These are phyloP conservation scores for Penicillium sp. DNA, from an alignment of 2,329 filamentous ascomycete genomes.

Conservation along the genomic window DNA sequence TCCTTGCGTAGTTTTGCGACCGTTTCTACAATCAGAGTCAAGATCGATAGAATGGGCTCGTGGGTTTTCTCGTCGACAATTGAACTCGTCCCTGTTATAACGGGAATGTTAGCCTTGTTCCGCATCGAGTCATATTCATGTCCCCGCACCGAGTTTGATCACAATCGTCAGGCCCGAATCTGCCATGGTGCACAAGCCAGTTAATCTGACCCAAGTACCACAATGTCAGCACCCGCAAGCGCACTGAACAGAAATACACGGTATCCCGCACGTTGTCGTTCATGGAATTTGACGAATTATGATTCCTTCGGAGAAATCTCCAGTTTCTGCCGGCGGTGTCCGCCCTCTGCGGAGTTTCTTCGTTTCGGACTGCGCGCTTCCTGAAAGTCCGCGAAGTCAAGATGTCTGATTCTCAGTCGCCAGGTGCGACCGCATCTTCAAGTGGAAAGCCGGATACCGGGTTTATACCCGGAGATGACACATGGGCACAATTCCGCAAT, in stretches of 20 bases:
- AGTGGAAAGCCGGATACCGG: slow-evolving; percentile 31
- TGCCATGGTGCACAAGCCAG: slow-evolving; percentile 19
- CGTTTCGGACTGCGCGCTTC: slow-evolving; percentile 6
- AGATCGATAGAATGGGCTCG: slow-evolving; percentile 83
- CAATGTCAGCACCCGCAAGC: not conserved
- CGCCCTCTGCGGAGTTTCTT: slow-evolving; percentile 31
- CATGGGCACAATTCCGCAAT: slow-evolving; percentile 64
- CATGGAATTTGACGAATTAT: slow-evolving; percentile 7
- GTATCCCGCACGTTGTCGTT: slow-evolving; percentile 4
- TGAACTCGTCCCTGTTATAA: slow-evolving; percentile 78
- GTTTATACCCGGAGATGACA: slow-evolving; percentile 40
- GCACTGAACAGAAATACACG: not conserved
- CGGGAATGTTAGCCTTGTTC: slow-evolving; percentile 15
- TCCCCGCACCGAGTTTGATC: slow-evolving; percentile 39
- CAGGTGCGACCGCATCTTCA: slow-evolving; percentile 19
- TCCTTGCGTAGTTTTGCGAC: slow-evolving; percentile 80
- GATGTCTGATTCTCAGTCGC: slow-evolving; percentile 32
- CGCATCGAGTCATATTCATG: slow-evolving; percentile 14
- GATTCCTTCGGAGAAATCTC: slow-evolving; percentile 11
- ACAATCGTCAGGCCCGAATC: slow-evolving; percentile 34
- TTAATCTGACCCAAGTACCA: not conserved
- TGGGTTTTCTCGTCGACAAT: slow-evolving; percentile 96
- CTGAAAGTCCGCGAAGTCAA: slow-evolving; percentile 6
- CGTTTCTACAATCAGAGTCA: slow-evolving; percentile 91
- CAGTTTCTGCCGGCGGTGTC: slow-evolving; percentile 29